Conservation (phyloP, 495 filamentous ascomycete species). For the Haplographium delicatum region DNA sequence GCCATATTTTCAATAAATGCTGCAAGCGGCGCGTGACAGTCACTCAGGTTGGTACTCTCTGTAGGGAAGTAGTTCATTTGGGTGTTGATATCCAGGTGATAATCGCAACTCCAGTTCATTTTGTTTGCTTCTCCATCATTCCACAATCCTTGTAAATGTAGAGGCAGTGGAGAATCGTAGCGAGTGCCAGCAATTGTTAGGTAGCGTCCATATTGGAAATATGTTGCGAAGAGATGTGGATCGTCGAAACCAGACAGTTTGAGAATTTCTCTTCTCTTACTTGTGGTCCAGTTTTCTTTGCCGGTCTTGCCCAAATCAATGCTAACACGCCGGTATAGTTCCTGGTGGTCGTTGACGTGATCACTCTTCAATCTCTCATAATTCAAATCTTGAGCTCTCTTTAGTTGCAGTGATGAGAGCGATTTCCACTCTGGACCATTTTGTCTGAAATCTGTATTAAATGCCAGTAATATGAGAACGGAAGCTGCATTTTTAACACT, state of each 20-base stretch:
- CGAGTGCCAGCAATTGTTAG: slow-evolving; percentile 18
- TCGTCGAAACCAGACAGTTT: slow-evolving; percentile 11
- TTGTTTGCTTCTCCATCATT: slow-evolving; percentile 39
- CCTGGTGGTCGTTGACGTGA: slow-evolving; percentile 11
- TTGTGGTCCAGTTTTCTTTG: neutral
- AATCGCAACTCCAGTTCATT: slow-evolving; percentile 40
- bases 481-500: slow-evolving; percentile 5
- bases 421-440: slow-evolving; percentile 8
- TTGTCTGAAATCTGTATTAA: slow-evolving; percentile 17
- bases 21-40: slow-evolving; percentile 27
- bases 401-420: neutral
- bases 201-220: slow-evolving; percentile 17
- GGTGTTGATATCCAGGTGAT: slow-evolving; percentile 45
- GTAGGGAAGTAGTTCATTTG: slow-evolving; percentile 51
- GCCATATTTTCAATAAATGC: slow-evolving; percentile 32
- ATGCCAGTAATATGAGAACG: slow-evolving; percentile 12
- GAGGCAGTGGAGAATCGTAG: slow-evolving; percentile 8
- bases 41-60: slow-evolving; percentile 31
- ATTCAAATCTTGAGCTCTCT: slow-evolving; percentile 3
- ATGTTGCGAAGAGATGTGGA: slow-evolving; percentile 9
- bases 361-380: slow-evolving; percentile 5
- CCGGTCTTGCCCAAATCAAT: slow-evolving; percentile 4
- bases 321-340: slow-evolving; percentile 13
- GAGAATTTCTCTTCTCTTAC: slow-evolving; percentile 7
- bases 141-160: slow-evolving; percentile 44